Evolutionary conservation across 2,329 filamentous ascomycete genomes (phyloP), one percentile per base, ranked within the genome.

Genomic region (Cephalotrichum gorgonifer): DNA sequence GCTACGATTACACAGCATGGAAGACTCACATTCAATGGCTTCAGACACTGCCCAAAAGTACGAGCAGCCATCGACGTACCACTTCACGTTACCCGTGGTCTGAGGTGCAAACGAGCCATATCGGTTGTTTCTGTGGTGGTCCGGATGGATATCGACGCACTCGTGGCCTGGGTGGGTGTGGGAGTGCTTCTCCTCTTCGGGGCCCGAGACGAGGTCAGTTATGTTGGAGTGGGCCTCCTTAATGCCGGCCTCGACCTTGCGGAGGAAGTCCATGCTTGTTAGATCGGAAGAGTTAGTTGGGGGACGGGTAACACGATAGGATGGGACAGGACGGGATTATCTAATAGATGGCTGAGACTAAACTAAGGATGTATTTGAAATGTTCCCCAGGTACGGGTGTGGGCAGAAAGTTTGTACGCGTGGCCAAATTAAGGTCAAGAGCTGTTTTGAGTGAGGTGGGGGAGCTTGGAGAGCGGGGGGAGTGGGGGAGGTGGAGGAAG

Each of bases 31-130:
- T 67, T 93, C 85, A 46, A 95, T 68, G 2, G 89, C 88, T 54
- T 83, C 72, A 26, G 83, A 88, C 1, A 95, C 86, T 14, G 89
- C 88, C 74, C 82, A 89, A 70, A 95, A 89, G 62, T 94, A 93
- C 8, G 81, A 80, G 61, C 84, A 87, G 6, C 85, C 88, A 60
- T 93, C 87, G 17, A 93, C 86, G 64, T 85, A 90, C 87, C 88
- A 95, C 71, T 95, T 94, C 53, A 79, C 81, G 59, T 88, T 83
- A 50, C 85, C 84, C 28, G 78, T 76, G 20, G 85, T 77, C 58
- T 83, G 76, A 1, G 86, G 81, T 1, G 86, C 85, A 68, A 95
- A 95, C 51, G 79, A 83, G 51, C 75, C 69, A 59, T 73, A 83
- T 44, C 79, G 74, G 55, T 83, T 73, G 25, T 66, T 62, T 25